Conservation (phyloP, 2,329 filamentous ascomycete genomes). For the Aspergillus sp. region DNA sequence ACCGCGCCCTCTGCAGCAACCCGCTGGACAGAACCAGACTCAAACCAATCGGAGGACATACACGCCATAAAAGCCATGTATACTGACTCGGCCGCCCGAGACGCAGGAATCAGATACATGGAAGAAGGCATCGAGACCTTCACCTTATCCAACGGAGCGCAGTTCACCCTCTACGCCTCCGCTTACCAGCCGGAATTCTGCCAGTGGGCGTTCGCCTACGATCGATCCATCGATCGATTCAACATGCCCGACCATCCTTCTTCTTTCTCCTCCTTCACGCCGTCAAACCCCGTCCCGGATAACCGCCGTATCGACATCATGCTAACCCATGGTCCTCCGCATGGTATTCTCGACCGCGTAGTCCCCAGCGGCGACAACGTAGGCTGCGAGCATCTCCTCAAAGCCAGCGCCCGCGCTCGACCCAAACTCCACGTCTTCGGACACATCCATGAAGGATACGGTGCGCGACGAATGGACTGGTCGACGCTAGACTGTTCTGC, state of each 20-base stretch:
- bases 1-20: slow-evolving; percentile 2
- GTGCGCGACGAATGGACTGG: slow-evolving; percentile 35
- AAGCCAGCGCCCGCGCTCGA: slow-evolving; percentile 45
- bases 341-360: slow-evolving; percentile 45
- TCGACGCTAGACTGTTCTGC: slow-evolving; percentile 8
- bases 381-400: slow-evolving; percentile 53
- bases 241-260: slow-evolving; percentile 32
- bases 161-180: slow-evolving; percentile 48
- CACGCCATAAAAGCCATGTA: slow-evolving; percentile 42
- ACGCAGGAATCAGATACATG: slow-evolving; percentile 50
- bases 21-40: slow-evolving; percentile 14
- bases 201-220: slow-evolving; percentile 54
- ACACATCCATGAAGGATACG: slow-evolving; percentile 57
- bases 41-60: slow-evolving; percentile 11
- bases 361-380: slow-evolving; percentile 30
- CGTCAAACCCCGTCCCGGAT: slow-evolving; percentile 38
- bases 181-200: slow-evolving; percentile 54
- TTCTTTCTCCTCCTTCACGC: slow-evolving; percentile 15
- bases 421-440: slow-evolving; percentile 59
- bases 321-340: slow-evolving; percentile 59
- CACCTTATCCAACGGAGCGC: slow-evolving; percentile 42
- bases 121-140: slow-evolving; percentile 50
- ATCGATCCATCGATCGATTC: slow-evolving; percentile 47
- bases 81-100: slow-evolving; percentile 38
- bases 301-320: slow-evolving; percentile 50